phyloP scores from a whole-genome alignment of 2,329 filamentous ascomycete species.

The Microdochium trichocladiopsis region DNA sequence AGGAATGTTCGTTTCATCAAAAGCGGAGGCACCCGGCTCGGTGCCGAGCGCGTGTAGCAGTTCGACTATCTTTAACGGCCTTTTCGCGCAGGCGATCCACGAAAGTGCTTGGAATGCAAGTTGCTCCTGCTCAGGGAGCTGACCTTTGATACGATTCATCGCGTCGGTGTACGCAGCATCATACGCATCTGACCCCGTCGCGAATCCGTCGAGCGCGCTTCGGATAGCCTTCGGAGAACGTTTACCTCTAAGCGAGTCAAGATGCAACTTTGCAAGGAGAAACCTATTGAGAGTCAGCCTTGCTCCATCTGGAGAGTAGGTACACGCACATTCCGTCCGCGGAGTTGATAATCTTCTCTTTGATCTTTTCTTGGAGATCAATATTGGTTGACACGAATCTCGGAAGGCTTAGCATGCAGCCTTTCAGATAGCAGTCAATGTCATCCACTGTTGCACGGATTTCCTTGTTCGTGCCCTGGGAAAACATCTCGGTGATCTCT shows the following conservation, averaged over 20 bases:
- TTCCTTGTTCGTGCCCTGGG: constrained; percentile 9
- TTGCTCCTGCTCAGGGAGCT: constrained; percentile 18
- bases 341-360: constrained; percentile 10
- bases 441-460: constrained; percentile 25
- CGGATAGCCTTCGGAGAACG: constrained; percentile 22
- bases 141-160: constrained; percentile 32
- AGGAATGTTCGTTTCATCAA: constrained; percentile 27
- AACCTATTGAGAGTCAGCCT: constrained; percentile 20
- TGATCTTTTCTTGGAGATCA: constrained; percentile 13
- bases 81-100: constrained; percentile 31
- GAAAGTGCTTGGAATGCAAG: constrained; percentile 29
- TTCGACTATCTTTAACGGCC: constrained; percentile 23
- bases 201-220: constrained; percentile 20
- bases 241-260: constrained; percentile 23
- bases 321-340: constrained; percentile 24
- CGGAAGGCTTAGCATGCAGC: constrained; percentile 11
- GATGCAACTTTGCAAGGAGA: constrained; percentile 28
- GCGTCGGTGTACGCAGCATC: constrained; percentile 30
- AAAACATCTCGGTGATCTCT: constrained; percentile 11
- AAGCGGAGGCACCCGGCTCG: constrained; percentile 10
- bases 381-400: constrained; percentile 6
- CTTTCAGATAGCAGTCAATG: constrained; percentile 19
- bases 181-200: constrained; percentile 20
- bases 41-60: constrained; percentile 35
- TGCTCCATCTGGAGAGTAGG: not conserved